Evolutionary conservation across 352 stramenopile genomes (phyloP), one percentile per base, ranked within the genome.

Genomic region (Elongisporangium undulatum): DNA sequence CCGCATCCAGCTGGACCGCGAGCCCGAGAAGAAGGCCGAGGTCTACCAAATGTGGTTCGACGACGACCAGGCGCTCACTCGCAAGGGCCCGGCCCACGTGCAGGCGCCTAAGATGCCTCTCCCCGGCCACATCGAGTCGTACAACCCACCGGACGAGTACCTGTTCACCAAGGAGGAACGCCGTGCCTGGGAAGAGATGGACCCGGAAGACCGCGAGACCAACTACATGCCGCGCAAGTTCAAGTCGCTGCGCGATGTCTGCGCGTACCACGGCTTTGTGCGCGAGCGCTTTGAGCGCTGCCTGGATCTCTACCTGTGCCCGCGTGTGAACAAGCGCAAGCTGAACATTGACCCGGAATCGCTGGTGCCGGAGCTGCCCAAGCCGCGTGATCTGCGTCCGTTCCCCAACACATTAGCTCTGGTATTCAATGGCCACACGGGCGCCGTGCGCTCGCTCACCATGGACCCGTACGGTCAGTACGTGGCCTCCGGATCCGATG

Each of bases 261-360:
- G 94, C 49, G 96, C 90, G 19, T 99, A 99, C 77, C 72, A 87
- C 22, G 91, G 98, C 68, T 97, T 98, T 51, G 93, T 99, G 24
- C 95, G 95, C 63, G 98, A 99, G 78, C 85, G 97, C n/a, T 99
- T 99, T 72, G 97, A 99, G 71, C 87, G 98, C 12, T 99, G 98
- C 72, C 78, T 99, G 19, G 98, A 99, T 85, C 79, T 99, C 39
- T 99, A 99, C 79, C 73, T 99, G 24, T 98, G 92, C 56, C 97
- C 98, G 41, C 92, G 98, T 63, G 83, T 94, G 49, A 95, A 94
- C 77, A 95, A 99, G 81, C 87, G 92, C 55, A 95, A 97, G 55
- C 81, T 99, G 60, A 99, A 99, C 72, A 99, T 99, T 69, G 97
- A 99, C 77, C 97, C 97, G 0, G 92, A 98, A 58, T 96, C 84